Evolutionary conservation across 2,329 filamentous ascomycete species (phyloP).

Genomic region (Arthrobotrys iridis): DNA sequence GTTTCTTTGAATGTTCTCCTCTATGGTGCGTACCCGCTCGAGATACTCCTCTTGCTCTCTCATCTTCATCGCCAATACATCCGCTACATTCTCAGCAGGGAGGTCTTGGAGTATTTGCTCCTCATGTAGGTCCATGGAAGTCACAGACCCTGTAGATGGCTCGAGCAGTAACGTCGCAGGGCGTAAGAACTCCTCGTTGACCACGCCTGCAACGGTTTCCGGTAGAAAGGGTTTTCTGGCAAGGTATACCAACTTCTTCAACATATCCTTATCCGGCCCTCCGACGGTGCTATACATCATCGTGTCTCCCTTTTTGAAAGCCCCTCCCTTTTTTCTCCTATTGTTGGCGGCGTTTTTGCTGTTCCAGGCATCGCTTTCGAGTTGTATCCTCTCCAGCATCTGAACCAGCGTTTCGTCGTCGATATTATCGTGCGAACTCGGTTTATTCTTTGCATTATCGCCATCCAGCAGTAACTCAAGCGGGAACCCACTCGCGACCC

Average conservation of each 20-base stretch:
- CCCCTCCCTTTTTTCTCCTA: too few relatives aligned
- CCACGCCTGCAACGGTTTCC: neutral
- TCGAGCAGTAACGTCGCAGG: too few relatives aligned
- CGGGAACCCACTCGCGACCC: constrained; percentile 13
- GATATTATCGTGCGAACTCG: neutral
- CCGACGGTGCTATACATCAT: too few relatives aligned
- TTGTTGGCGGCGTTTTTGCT: neutral
- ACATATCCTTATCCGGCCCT: neutral
- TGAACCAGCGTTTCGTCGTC: neutral
- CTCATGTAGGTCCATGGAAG: neutral
- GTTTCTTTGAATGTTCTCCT: neutral
- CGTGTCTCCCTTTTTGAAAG: too few relatives aligned
- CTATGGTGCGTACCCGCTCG: neutral
- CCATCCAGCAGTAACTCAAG: neutral
- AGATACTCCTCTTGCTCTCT: neutral
- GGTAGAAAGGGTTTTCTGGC: neutral
- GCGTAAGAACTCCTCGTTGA: neutral
- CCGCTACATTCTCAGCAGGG: neutral
- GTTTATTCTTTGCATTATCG: neutral
- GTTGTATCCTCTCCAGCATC: constrained; percentile 19
- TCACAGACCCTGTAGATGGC: too few relatives aligned
- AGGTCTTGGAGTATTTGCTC: neutral
- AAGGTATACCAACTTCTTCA: neutral
- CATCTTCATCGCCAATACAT: neutral
- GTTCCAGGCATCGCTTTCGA: constrained; percentile 6